Base-by-base conservation (phyloP, 805 yeast genomes). In the Danielia reshetovae region DNA sequence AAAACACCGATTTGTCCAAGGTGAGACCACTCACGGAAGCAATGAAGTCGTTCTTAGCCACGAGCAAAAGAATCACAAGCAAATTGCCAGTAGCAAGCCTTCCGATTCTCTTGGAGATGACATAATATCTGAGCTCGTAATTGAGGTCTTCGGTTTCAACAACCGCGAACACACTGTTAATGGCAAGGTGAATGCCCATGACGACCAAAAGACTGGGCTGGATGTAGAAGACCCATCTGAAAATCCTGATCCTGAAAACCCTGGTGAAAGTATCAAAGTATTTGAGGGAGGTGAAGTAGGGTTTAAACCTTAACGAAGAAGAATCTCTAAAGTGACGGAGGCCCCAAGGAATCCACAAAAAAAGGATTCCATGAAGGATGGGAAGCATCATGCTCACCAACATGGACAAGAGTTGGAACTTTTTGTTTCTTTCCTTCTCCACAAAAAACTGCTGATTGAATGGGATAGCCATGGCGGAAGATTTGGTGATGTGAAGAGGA, bases 21-120 rank as follows among this genome's bases (percentile, higher is more conserved):
- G 65, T 54, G 21, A 71, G 52, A 3, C 77, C 77, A 0, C 71
- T 50, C 7, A 69, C 31, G 2, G 63, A 52, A 1, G 68, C 52
- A 3, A 71, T 35, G 7, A 65, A 32, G 38, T 68, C 70, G 39
- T 67, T 59, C 41, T 70, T 70, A n/a, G 59, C 48, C 4, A 67
- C 54, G 22, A 62, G 44, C 6, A 70, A 32, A 35, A 62, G 55
- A 17, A 69, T 35, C 4, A 60, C 37, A 0, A 74, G 74, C 17
- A 70, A 36, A 36, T 63, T 64, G 1, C 70, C 70, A 10, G 60
- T 40, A 1, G 67, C 65, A 8, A 72, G 48, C 32, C 61, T 55
- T 22, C 69, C 69, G 2, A 70, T 32, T 38, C 76, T 45, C 46
- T 72, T 72, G 10, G 65, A 64, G 12, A 72, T 50, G 27, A 71